Base-by-base conservation (phyloP, 345 rosid species). In the Excoecaria cochinchinensis region DNA sequence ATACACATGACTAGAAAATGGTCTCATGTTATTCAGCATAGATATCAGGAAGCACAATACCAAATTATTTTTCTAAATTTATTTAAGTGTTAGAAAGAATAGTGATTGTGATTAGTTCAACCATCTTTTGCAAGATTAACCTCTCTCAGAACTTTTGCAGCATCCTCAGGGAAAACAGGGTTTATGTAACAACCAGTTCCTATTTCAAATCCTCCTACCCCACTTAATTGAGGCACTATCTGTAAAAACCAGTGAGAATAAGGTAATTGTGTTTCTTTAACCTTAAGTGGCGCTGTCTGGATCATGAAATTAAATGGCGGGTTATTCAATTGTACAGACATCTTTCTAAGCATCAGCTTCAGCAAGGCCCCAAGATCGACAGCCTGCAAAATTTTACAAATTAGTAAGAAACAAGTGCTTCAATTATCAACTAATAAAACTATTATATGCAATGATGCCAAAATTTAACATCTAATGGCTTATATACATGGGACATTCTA, bases 241-340 rank as follows among this genome's bases (percentile, higher is more conserved):
- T 85, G 93, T 60, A 91, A 73, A 81, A 81, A 93, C 99, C 98
- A 95, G 77, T 95, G 97, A 50, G 77, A 57, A 64, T 87, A 90
- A 8, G 79, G 82, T 75, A 82, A 78, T 42, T 88, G 85, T 0
- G 84, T 80, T 38, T 80, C 80, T 0, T 81, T 70, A 53, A 82
- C 75, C 66, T 81, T 77, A 50, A 89, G 82, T 0, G 96, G 97
- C 71, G 96, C 86, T 42, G 93, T 90, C 19, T 93, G 98, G 81
- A 93, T 93, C 97, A 93, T 93, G 74, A 89, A 90, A 76, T 91
- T 89, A 85, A 86, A 93, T 0, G 96, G 96, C 0, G 90, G 97
- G n/a, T 85, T 82, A 14, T 93, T 86, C 78, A 93, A 75, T 55
- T 88, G 96, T 65, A 72, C 56, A 13, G 82, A 76, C 56, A 91